Percentiles rank a stretch among this genome's conserved stretches.
Conservation (phyloP, 2,329 filamentous ascomycete genomes). For the Coniochaeta ligniaria region DNA sequence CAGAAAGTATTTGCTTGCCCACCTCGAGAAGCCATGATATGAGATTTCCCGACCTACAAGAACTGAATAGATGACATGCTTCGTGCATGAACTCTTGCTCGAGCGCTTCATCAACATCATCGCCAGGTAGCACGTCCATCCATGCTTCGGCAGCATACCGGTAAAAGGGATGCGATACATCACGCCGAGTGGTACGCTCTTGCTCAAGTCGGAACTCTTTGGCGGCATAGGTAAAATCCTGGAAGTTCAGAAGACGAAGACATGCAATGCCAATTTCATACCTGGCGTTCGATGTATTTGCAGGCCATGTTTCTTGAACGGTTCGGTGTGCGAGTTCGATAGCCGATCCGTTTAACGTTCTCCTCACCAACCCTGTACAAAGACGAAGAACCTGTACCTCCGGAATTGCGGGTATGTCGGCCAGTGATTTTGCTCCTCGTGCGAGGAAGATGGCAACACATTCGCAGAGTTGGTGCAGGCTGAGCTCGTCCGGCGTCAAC, state of each 20-base stretch:
- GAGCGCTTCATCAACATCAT: background rate
- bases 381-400: background rate
- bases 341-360: background rate
- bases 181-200: background rate
- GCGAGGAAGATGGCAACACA: background rate
- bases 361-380: background rate
- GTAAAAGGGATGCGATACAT: background rate
- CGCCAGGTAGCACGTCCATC: background rate
- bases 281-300: background rate
- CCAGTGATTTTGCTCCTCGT: background rate
- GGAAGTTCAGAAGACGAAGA: background rate
- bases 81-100: background rate
- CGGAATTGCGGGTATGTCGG: background rate
- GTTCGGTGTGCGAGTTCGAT: background rate
- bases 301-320: background rate
- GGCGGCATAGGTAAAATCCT: background rate
- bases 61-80: background rate
- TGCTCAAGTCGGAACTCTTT: background rate
- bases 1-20: background rate
- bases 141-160: background rate
- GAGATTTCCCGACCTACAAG: background rate
- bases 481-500: background rate
- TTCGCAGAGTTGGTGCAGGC: background rate
- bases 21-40: background rate
- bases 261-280: background rate